Evolutionary conservation across 305 asterid genomes (phyloP), one percentile per base, ranked within the genome.

Genomic region (Fraxinus nigra): DNA sequence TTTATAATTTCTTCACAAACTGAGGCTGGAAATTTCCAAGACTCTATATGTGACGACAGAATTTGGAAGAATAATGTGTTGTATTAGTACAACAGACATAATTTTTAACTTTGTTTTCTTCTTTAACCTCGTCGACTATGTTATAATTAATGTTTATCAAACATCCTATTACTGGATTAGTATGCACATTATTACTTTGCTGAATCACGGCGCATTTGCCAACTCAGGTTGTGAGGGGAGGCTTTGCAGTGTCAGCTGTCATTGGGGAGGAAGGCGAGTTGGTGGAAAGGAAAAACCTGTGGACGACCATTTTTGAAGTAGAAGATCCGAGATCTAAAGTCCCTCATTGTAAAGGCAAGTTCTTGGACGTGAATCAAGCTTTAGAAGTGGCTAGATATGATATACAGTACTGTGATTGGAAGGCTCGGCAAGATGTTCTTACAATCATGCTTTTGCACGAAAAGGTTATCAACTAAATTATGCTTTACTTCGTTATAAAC

Each of bases 371-470:
- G 78, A 83, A 93, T 87, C 96, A 90, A 84, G 96, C 98, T 78
- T 86, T 95, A 70, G 97, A 93, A 85, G 93, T 95, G 79, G 97
- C 98, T 81, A 86, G 97, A 88, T 91, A 86, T 80, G 97, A 93
- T 86, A 69, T 95, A 69, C 98, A 93, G 34, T 93, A 93, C 84
- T 93, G 96, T 59, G 96, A 93, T 88, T 92, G 97, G 98, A 90
- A 92, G 85, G 98, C 98, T 80, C 89, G 98, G 72, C 98, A 89
- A 88, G 98, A 93, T 30, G 92, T 95, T 80, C 95, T 93, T 35
- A 78, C 92, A 0, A 95, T 95, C 90, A 91, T 93, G 97, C 96
- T 89, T 80, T 93, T 95, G 56, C 98, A 93, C 33, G 98, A 93
- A 84, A 93, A 93, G 98, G 98, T 95, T 78, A 35, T 73, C 1